Conservation (phyloP, 2,329 filamentous ascomycete genomes). For the Alternaria incomplexa region DNA sequence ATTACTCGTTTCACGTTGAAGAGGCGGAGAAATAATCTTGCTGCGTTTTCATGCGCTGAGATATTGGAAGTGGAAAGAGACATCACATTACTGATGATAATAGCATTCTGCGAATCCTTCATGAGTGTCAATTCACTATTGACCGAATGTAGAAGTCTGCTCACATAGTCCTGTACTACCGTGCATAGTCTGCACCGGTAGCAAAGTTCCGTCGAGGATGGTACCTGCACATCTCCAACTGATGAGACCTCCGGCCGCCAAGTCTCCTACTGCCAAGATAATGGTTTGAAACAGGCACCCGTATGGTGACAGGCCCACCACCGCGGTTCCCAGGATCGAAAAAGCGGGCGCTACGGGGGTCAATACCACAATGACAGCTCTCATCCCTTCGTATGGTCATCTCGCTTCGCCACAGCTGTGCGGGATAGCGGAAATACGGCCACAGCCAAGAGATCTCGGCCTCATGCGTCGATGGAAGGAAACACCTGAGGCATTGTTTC, state of each 20-base stretch:
- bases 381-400: background rate
- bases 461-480: background rate
- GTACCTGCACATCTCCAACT: background rate
- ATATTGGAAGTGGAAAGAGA: background rate
- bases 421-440: background rate
- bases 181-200: background rate
- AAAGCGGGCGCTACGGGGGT: background rate
- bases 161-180: background rate
- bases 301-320: background rate
- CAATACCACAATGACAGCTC: constrained; percentile 1
- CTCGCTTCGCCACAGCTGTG: constrained; percentile 5
- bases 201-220: background rate
- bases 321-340: background rate
- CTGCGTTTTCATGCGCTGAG: background rate
- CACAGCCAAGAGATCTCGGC: constrained; percentile 1
- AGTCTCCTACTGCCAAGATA: background rate
- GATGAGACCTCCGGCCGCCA: background rate
- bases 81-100: background rate
- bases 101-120: background rate
- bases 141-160: background rate
- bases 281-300: background rate
- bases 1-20: background rate
- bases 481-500: background rate
- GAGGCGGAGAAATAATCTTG: background rate
- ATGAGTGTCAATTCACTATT: background rate